Conservation (phyloP, 2,329 filamentous ascomycete genomes). For the Pseudogymnoascus sp. region DNA sequence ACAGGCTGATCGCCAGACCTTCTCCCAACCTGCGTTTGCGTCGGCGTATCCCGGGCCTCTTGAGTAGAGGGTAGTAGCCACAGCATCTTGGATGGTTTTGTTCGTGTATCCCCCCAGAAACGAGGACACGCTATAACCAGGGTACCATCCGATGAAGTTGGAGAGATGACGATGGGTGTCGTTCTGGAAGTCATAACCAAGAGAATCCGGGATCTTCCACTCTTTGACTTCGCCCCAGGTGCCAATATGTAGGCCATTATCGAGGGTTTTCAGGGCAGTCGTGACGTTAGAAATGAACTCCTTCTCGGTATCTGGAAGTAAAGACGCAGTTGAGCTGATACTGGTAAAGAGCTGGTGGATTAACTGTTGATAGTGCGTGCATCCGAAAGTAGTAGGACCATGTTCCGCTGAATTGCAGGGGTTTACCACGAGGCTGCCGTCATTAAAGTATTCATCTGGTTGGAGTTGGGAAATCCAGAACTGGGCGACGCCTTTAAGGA, state of each 20-base stretch:
- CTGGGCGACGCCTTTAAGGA: conserved; percentile 44
- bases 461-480: conserved; percentile 49
- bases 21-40: conserved; percentile 48
- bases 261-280: conserved; percentile 36
- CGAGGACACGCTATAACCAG: conserved; percentile 42
- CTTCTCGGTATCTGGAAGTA: conserved; percentile 21
- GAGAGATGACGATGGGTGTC: conserved; percentile 47
- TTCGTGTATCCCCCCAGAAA: conserved; percentile 36
- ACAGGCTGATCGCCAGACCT: conserved; percentile 49
- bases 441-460: conserved; percentile 40
- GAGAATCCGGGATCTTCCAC: conserved; percentile 36
- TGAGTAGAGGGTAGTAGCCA: conserved; percentile 37
- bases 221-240: conserved; percentile 39
- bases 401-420: conserved; percentile 53
- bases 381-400: conserved; percentile 45
- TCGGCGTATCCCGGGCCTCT: conserved; percentile 42
- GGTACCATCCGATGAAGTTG: conserved; percentile 48
- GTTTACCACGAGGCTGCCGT: conserved; percentile 46
- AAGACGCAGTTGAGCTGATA: background rate
- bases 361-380: conserved; percentile 46
- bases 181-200: conserved; percentile 31
- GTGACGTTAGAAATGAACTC: conserved; percentile 32
- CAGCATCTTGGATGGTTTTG: conserved; percentile 34
- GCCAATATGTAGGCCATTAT: conserved; percentile 42
- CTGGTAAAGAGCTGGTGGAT: conserved; percentile 28